Evolutionary conservation across 2,329 filamentous ascomycete species (phyloP), one percentile per base, ranked within the genome.

Genomic region (Aspergillus sp.): DNA sequence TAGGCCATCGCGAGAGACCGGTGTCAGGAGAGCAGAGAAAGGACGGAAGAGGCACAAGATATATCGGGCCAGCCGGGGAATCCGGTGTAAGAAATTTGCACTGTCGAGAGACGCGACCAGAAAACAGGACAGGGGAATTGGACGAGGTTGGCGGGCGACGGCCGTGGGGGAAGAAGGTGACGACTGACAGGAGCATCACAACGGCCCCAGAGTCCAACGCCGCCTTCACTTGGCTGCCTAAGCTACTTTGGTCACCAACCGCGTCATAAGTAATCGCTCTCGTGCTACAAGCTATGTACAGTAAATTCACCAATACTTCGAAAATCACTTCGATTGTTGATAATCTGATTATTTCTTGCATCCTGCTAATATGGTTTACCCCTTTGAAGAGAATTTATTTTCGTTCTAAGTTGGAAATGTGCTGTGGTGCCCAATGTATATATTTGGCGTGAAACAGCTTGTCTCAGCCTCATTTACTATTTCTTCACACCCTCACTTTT

Each of bases 1-100:
- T 64, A 73, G 66, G 60, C 63, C 70, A 73, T 73, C 38, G 50
- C 67, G 66, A 55, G 55, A 58, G 63, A 56, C 53, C 59, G 52
- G 56, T 58, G 48, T 41, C 38, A 47, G 45, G 51, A 44, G 48
- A 53, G 49, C 26, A 38, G 44, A 56, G 53, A 30, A 50, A 45
- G 26, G 57, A 49, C 32, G 38, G 49, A 17, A 43, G 56, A 22
- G 32, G 39, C 13, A 32, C 22, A 30, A 42, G 38, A 13, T 48
- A 11, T 24, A 34, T 44, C 38, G 56, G 39, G 20, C 48, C 24
- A 53, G 20, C 22, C 43, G 22, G 34, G 42, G 36, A 42, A 50
- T 18, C 53, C 39, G 49, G 45, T 32, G 44, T 34, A 53, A 39
- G 13, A 44, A 18, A 50, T 34, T 47, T n/a, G 41, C 48, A 39